Base-by-base conservation (phyloP, 2,329 filamentous ascomycete genomes). In the Talaromyces sp. region DNA sequence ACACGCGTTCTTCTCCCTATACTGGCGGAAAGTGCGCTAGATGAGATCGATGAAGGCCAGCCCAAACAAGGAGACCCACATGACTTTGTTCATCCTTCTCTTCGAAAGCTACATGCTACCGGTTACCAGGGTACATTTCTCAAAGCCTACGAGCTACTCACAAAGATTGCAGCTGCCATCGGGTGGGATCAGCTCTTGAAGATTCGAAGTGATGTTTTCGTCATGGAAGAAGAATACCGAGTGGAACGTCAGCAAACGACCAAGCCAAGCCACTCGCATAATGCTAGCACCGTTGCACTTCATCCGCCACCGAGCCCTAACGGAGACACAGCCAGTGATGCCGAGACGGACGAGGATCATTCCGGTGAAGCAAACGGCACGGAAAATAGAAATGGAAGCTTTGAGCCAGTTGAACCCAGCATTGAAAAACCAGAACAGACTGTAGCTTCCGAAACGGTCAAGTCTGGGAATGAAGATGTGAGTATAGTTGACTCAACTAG, bases 191-290 rank as follows among this genome's bases (percentile, higher is more conserved):
- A 97, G 74, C 84, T 99, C 24, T 82, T 99, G 60, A 96, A 92
- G 78, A 97, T 96, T 72, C 87, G 95, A 70, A 98, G 94, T 80
- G 93, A 94, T 68, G 95, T 99, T 1, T 99, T 99, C 72, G 95
- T 99, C 58, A 99, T 99, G 95, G 95, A 99, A 76, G 95, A 99
- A 74, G 95, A 99, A 77, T 99, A 99, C 75, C 88, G 95, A 58
- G 90, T 89, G 64, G 95, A 98, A 79, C 76, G 78, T 22, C 75
- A 81, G 52, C 72, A 80, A 61, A 71, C 71, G 37, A 56, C 70
- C 70, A 64, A 71, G 68, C 63, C 62, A 65, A 62, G 61, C 19
- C 57, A 68, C 37, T 67, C 77, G 82, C 87, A 90, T 52, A 93
- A 90, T 75, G 86, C 93, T 58, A 95, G 92, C 81, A 91, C 89